Evolutionary conservation across 208 protist species (phyloP), one percentile per base, ranked within the genome.

Genomic region (Balamuthia mandrillaris): DNA sequence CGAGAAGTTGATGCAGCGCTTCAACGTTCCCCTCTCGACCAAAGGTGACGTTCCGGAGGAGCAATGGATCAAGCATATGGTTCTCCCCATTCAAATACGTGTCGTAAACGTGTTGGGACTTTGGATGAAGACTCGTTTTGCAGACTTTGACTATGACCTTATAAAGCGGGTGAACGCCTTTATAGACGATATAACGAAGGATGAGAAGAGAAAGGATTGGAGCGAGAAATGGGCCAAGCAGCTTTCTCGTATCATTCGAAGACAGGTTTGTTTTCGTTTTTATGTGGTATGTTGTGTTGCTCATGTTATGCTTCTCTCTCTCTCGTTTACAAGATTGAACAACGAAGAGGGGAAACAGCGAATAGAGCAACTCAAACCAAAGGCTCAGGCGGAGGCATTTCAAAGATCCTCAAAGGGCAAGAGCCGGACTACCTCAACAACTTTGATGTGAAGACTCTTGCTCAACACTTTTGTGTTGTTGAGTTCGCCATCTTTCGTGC

Each of bases 61-160:
- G n/a, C n/a, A n/a, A n/a, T n/a, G n/a, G n/a, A n/a, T n/a, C n/a
- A n/a, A n/a, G n/a, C n/a, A n/a, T n/a, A n/a, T n/a, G n/a, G n/a
- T n/a, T n/a, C n/a, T n/a, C n/a, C n/a, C 52, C 60, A 77, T 60
- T 27, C 74, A 85, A 24, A 52, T 84, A 49, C 87, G 35, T 61
- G 83, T 85, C 52, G 65, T 52, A 29, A 37, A 56, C 5, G 78
- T 84, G 78, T 41, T 84, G 9, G 58, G 65, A 70, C 52, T 81
- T 35, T 81, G 63, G 65, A 33, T 83, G 33, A 45, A 87, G 78
- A n/a, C n/a, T n/a, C n/a, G n/a, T n/a, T n/a, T n/a, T n/a, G n/a
- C n/a, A n/a, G n/a, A n/a, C n/a, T n/a, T n/a, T n/a, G n/a, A n/a
- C n/a, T n/a, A n/a, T n/a, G n/a, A n/a, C n/a, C n/a, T n/a, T 27